phyloP scores from a whole-genome alignment of 1,284 basidiomycete genomes.

The Amylostereum chailletii region DNA sequence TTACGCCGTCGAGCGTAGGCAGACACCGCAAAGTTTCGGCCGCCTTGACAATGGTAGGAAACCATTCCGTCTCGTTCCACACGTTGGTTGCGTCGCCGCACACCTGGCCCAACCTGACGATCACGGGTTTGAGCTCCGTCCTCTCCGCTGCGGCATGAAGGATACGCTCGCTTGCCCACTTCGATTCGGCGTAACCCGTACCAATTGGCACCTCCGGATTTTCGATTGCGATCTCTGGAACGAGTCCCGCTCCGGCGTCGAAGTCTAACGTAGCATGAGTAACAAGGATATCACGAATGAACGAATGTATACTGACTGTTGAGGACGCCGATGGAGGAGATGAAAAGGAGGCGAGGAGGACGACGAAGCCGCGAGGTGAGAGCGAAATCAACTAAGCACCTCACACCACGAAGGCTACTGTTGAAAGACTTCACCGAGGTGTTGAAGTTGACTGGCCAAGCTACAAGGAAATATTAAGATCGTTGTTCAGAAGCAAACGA shows the following conservation, averaged over 20 bases:
- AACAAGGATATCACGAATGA: not conserved
- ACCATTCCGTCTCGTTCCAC: conserved; percentile 13
- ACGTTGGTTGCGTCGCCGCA: conserved; percentile 5
- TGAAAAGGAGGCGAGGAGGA: conserved; percentile 24
- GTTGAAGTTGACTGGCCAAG: conserved; percentile 19
- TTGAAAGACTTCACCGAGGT: conserved; percentile 14
- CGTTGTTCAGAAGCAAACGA: not conserved
- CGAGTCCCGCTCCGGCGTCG: conserved; percentile 11
- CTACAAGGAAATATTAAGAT: conserved; percentile 2
- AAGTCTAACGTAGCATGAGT: not conserved
- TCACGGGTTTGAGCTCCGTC: not conserved
- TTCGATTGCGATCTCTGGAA: not conserved
- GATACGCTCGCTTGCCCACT: conserved; percentile 1
- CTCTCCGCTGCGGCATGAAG: not conserved
- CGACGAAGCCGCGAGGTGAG: conserved; percentile 7
- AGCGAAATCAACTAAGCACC: conserved; percentile 15
- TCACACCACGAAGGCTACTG: conserved; percentile 9
- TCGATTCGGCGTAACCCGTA: conserved; percentile 26
- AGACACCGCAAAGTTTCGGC: too few relatives aligned
- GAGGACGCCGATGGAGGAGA: conserved; percentile 24
- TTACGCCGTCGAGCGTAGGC: too few relatives aligned
- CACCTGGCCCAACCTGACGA: conserved; percentile 11
- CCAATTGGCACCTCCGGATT: conserved; percentile 10
- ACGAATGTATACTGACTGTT: conserved; percentile 5
- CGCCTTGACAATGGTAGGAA: conserved; percentile 7